Base-by-base conservation (phyloP, 345 rosid genomes). In the Gynandropsis gynandra region DNA sequence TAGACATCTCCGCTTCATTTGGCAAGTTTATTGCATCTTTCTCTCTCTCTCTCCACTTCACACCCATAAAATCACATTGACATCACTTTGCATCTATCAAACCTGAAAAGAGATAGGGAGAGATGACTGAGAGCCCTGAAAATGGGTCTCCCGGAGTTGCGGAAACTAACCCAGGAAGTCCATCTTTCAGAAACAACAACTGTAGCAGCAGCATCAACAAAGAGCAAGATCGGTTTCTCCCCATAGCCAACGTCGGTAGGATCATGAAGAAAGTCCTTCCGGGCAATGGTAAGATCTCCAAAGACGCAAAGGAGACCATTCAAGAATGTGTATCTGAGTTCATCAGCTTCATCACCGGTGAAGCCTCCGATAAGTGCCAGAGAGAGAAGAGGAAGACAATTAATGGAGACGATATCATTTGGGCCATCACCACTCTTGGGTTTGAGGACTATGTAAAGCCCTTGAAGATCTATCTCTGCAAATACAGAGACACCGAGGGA, bases 311-410 rank as follows among this genome's bases (percentile, higher is more conserved):
- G 50, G 92, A 78, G 58, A 80, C 87, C 9, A 82, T 80, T 32
- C 84, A 83, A 51, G 92, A 83, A 74, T 83, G 87, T 17, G 84
- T 83, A 3, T 83, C 87, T 0, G 87, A 80, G 74, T 80, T 83
- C 74, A 80, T 82, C 3, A 82, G 90, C 65, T 82, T 82, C 10
- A 78, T 82, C 9, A 77, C 87, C 0, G 87, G 87, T 12, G 82
- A 83, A 62, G 87, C 87, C 5, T 83, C 87, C 0, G 85, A 80
- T 40, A 83, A 78, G 63, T 80, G 87, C 67, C 87, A 76, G 21
- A 62, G 84, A 69, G 87, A 80, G 42, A 80, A 80, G 52, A 68
- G 87, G 32, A 80, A 83, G 60, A 83, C 92, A 16, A 78, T 80
- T 29, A 83, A 83, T 8, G 92, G 87, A 16, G 87, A 83, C 34